These are phyloP conservation scores for Lepidium aucheri DNA, from an alignment of 345 rosid genomes.

Conservation along the genomic window DNA sequence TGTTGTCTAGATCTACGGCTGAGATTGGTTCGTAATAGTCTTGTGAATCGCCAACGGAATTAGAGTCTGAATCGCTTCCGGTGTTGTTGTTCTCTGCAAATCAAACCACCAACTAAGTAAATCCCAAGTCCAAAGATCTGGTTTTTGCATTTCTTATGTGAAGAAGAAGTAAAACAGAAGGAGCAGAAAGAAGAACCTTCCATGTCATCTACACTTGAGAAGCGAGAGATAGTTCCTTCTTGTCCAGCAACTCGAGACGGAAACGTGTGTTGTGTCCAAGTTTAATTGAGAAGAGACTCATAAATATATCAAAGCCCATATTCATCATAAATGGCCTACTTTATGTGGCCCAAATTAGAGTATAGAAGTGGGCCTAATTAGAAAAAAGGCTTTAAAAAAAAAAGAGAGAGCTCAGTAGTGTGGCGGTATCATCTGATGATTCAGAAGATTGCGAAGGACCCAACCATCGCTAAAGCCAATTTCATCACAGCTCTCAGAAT, in stretches of 20 bases:
- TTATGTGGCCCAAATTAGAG: not conserved
- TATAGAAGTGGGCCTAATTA: no score
- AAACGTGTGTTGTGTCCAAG: not conserved
- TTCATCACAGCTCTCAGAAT: not conserved
- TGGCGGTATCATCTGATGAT: not conserved
- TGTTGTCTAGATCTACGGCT: conserved; percentile 35
- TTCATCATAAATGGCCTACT: not conserved
- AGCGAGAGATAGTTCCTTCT: not conserved
- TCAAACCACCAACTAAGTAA: not conserved
- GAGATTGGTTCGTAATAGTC: conserved; percentile 89
- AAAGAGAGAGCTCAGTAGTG: conserved; percentile 1
- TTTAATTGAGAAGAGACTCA: not conserved
- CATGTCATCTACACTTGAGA: not conserved
- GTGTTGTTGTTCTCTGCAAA: conserved; percentile 42
- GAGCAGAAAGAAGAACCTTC: conserved; percentile 17
- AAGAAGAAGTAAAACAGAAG: not conserved
- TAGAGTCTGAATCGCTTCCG: conserved; percentile 67
- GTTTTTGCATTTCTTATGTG: not conserved
- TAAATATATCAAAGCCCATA: no score
- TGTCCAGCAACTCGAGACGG: not conserved
- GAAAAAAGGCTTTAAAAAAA: no score
- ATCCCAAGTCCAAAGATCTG: not conserved
- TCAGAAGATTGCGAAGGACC: not conserved
- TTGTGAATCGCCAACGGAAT: conserved; percentile 32
- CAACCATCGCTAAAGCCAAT: not conserved